Evolutionary conservation across 768 basidiomycete species (phyloP), one percentile per base, ranked within the genome.

Genomic region (Candolleomyces aberdarensis): DNA sequence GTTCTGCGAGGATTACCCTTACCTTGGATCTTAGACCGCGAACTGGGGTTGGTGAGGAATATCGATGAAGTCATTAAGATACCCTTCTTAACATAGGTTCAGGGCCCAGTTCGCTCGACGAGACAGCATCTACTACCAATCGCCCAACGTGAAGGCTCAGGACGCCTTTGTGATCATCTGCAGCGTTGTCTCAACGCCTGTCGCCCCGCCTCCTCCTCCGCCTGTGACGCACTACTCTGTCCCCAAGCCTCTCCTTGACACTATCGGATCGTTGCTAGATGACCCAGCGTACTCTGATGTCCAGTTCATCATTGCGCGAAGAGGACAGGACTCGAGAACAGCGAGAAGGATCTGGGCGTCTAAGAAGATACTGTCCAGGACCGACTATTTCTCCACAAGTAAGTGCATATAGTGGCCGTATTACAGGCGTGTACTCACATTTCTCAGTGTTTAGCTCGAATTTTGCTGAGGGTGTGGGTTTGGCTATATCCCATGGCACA

Each of bases 281-380:
- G 89, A 94, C 66, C 89, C 89, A n/a, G 69, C 82, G 13, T 94
- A 94, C 66, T 92, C 92, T 6, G 92, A 95, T 66, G 84, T 94
- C 17, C 86, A 89, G 69, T 94, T 95, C 64, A 75, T 93, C 19
- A 75, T 94, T 32, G 89, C 89, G 0, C 67, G 71, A 53, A 71
- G 74, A 49, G 67, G 70, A 2, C 74, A 76, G 47, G 74, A 74
- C 36, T 68, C 78, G 39, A 71, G 71, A 22, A 70, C 76, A 29
- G 74, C 74, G 15, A 71, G 73, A 22, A 77, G 74, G 46, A 89
- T 95, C 63, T 89, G 84, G 69, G 92, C 92, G 1, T 84, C 85
- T 48, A 84, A 82, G 64, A 84, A 80, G 66, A 67, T 95, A 47
- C 77, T 95, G 7, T 76, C 80, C 64, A 75, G 93, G 60, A 84